Conservation (phyloP, 2,329 filamentous ascomycete genomes). For the Diaporthe velutina region DNA sequence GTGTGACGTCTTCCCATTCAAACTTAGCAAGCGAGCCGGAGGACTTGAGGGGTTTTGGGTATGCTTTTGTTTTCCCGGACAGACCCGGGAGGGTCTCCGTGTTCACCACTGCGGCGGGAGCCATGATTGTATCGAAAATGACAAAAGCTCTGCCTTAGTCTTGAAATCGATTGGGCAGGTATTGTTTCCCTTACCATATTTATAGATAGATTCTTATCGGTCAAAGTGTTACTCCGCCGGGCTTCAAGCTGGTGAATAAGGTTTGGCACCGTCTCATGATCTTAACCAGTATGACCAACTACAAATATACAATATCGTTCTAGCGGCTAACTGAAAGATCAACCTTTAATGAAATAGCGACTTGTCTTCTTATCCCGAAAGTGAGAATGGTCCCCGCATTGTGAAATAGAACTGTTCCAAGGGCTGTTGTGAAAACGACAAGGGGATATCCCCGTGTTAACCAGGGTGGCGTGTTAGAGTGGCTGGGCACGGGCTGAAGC, state of each 20-base stretch:
- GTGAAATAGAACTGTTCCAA: not conserved
- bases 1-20: conserved; percentile 37
- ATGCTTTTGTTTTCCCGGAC: not conserved
- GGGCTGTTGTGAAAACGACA: not conserved
- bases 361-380: not conserved
- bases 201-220: not conserved
- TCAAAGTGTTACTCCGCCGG: not conserved
- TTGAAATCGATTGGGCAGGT: not conserved
- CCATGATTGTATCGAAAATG: not conserved
- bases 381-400: not conserved
- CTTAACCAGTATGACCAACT: not conserved
- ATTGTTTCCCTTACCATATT: too few species aligned
- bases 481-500: conserved; percentile 5
- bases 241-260: not conserved
- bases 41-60: conserved; percentile 34
- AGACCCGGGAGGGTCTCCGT: not conserved
- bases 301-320: not conserved
- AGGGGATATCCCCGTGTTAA: not conserved
- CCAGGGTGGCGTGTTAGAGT: not conserved
- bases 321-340: not conserved
- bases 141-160: rapidly evolving
- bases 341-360: too few species aligned
- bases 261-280: not conserved
- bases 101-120: not conserved
- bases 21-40: conserved; percentile 34